Evolutionary conservation across 2,329 filamentous ascomycete species (phyloP).

Genomic region (Cytospora mali): DNA sequence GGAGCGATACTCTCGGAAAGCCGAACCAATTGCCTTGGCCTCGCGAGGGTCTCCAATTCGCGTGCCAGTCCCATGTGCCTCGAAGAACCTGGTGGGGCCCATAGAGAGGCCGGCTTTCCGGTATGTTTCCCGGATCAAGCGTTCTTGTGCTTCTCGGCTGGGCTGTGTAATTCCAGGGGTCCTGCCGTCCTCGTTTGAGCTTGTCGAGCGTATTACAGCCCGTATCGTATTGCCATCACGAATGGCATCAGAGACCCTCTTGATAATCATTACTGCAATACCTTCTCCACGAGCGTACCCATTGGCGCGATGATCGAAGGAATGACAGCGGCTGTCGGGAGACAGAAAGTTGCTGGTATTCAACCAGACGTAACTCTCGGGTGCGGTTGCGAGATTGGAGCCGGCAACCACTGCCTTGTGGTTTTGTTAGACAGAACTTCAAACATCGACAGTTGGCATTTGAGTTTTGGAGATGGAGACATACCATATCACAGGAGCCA

Average conservation of each 20-base stretch:
- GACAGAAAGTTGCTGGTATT: not conserved
- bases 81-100: slow-evolving; percentile 33
- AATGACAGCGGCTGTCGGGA: not conserved
- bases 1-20: not conserved
- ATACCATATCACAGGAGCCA: not conserved
- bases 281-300: slow-evolving; percentile 36
- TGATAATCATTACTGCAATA: slow-evolving; percentile 49
- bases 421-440: not conserved
- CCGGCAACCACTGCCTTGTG: not conserved
- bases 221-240: slow-evolving; percentile 41
- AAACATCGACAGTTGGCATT: no score
- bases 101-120: slow-evolving; percentile 32
- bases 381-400: not conserved
- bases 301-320: slow-evolving; percentile 27
- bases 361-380: not conserved
- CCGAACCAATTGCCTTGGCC: slow-evolving; percentile 36
- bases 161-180: slow-evolving; percentile 46
- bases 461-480: not conserved
- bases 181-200: not conserved
- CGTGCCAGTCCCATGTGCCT: slow-evolving; percentile 48
- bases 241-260: slow-evolving; percentile 48
- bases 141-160: slow-evolving; percentile 37
- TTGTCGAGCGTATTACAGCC: not conserved
- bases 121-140: slow-evolving; percentile 40
- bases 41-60: slow-evolving; percentile 45